phyloP scores from a whole-genome alignment of 768 basidiomycete genomes.

The Suillus occidentalis region DNA sequence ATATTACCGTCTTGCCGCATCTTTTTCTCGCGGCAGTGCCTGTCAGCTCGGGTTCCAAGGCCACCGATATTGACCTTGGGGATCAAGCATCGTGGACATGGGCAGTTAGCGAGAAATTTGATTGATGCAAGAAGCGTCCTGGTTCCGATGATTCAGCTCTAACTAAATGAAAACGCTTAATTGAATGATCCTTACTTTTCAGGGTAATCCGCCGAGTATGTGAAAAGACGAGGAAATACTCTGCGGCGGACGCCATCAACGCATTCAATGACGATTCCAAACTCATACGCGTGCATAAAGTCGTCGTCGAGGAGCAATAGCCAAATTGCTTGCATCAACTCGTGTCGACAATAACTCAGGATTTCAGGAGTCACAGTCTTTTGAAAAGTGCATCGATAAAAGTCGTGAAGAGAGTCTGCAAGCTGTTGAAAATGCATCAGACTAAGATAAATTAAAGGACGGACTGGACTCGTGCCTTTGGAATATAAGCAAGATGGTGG shows the following conservation, averaged over 20 bases:
- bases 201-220: constrained; percentile 31
- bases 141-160: no score
- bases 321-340: constrained; percentile 29
- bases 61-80: constrained; percentile 7
- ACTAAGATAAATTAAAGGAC: no score
- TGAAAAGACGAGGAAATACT: constrained; percentile 21
- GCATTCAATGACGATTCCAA: constrained; percentile 22
- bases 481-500: constrained; percentile 25
- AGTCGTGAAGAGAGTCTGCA: constrained; percentile 14
- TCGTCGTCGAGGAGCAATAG: constrained; percentile 16
- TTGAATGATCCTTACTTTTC: constrained; percentile 34
- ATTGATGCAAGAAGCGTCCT: constrained; percentile 18
- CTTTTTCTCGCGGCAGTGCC: background rate
- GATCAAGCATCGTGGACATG: constrained; percentile 21
- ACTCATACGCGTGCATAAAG: constrained; percentile 23
- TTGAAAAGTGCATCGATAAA: constrained; percentile 5
- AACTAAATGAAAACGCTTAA: no score
- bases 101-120: constrained; percentile 19
- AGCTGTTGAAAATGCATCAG: constrained; percentile 9
- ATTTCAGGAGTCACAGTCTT: background rate
- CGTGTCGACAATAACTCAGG: constrained; percentile 17
- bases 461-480: no score
- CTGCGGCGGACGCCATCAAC: constrained; percentile 14
- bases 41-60: constrained; percentile 6
- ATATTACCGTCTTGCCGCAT: background rate